Base-by-base conservation (phyloP, 2,329 filamentous ascomycete species). In the Lizonia empirigonia region DNA sequence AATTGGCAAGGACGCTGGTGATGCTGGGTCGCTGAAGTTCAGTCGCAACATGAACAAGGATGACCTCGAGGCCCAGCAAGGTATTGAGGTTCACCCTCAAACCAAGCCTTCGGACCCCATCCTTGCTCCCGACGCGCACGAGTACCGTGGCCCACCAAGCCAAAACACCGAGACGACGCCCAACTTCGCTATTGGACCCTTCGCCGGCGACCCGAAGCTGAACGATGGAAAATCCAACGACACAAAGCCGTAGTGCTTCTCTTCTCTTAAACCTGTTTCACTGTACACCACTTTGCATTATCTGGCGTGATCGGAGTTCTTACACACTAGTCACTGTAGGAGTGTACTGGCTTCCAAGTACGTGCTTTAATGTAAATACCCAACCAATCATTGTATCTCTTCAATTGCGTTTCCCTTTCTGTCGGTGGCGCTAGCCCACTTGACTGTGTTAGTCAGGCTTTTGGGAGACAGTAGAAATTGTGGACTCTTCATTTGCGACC, bases 1-100 rank as follows among this genome's bases (percentile, higher is more conserved):
- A 1, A 82, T 85, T 46, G 85, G 86, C 53, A 76, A 82, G 24
- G 64, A 64, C 29, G 65, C 73, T 27, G 72, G 67, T 16, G 73
- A 76, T 42, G 73, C 76, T 22, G 74, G 74, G 46, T 76, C 74
- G 7, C 53, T 76, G 34, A 73, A 69, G 30, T 77, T 75, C 50
- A 58, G 65, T 9, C 70, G 63, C 16, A 62, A 64, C 24, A 58
- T 64, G 24, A 67, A 63, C 20, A 69, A 65, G 53, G 63, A 69
- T 23, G 76, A 80, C 35, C 61, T 78, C 0, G 77, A 79, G 47
- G 62, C 62, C 1, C 72, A 72, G 55, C 75, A 72, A 29, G 77
- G 70, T 44, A 67, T 80, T 41, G 77, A 80, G 30, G 65, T 79
- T 5, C 79, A 82, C 50, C 78, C 80, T 0, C 76, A 75, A 16